These are phyloP conservation scores for Flammula alnicola DNA, from an alignment of 1,284 basidiomycete species.

Conservation along the genomic window DNA sequence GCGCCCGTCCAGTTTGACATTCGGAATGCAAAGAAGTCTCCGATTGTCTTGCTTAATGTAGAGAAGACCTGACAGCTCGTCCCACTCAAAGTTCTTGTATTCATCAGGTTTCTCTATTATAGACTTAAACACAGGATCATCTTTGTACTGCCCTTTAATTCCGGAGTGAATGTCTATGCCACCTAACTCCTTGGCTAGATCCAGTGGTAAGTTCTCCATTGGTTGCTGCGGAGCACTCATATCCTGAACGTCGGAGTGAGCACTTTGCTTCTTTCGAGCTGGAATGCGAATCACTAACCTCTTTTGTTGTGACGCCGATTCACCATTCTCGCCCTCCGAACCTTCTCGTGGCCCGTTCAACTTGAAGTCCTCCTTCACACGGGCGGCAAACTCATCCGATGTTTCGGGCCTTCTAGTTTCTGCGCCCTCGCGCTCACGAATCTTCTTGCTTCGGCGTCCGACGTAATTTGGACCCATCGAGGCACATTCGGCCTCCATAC, in stretches of 20 bases:
- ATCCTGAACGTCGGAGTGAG: no score
- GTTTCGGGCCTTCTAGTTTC: slow-evolving; percentile 23
- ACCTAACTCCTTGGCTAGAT: slow-evolving; percentile 2
- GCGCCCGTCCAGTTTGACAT: slow-evolving; percentile 5
- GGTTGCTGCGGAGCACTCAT: no score
- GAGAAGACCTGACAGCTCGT: slow-evolving; percentile 5
- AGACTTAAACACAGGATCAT: slow-evolving; percentile 14
- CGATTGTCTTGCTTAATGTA: slow-evolving; percentile 8
- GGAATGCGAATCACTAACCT: neutral
- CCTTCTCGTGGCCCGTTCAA: slow-evolving; percentile 12
- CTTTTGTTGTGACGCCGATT: no score
- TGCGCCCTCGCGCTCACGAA: neutral
- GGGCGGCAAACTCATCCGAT: slow-evolving; percentile 18
- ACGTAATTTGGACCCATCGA: neutral
- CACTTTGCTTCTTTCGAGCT: neutral
- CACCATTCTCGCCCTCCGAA: no score
- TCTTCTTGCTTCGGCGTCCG: neutral
- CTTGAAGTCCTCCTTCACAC: slow-evolving; percentile 15
- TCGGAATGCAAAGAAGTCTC: slow-evolving; percentile 19
- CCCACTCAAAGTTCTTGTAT: slow-evolving; percentile 18
- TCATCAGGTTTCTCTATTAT: slow-evolving; percentile 17
- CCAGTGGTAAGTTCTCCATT: neutral
- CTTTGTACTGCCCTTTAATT: slow-evolving; percentile 7
- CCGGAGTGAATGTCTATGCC: neutral
- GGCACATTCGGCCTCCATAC: neutral